phyloP scores from a whole-genome alignment of 768 basidiomycete species.

The Gymnopilus junonius region DNA sequence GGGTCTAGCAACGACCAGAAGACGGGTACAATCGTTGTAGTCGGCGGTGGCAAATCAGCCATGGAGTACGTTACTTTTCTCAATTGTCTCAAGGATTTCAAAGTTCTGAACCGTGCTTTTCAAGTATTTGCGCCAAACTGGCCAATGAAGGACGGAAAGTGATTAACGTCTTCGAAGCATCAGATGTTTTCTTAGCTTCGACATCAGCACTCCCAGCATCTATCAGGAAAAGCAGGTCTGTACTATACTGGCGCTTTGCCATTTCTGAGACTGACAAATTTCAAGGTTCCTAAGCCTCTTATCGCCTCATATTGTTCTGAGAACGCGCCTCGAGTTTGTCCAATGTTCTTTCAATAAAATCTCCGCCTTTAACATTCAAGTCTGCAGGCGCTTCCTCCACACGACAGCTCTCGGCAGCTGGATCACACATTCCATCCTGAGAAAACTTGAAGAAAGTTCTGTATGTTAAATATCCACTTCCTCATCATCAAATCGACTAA shows the following conservation, averaged over 20 bases:
- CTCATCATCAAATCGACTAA: background rate
- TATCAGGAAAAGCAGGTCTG: constrained; percentile 63
- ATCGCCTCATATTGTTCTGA: constrained; percentile 50
- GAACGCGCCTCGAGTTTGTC: constrained; percentile 57
- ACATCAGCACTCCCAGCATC: constrained; percentile 53
- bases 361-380: background rate
- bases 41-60: constrained; percentile 74
- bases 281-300: constrained; percentile 52
- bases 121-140: constrained; percentile 52
- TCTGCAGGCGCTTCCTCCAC: constrained; percentile 56
- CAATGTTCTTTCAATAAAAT: background rate
- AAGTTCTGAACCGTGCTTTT: background rate
- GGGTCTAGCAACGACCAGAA: constrained; percentile 12
- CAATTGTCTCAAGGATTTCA: background rate
- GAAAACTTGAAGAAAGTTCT: constrained; percentile 39
- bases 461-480: constrained; percentile 32
- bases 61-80: constrained; percentile 48
- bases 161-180: constrained; percentile 51
- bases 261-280: background rate
- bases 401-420: constrained; percentile 58
- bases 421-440: constrained; percentile 54
- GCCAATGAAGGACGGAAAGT: constrained; percentile 53
- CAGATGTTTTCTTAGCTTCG: constrained; percentile 55
- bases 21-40: constrained; percentile 43
- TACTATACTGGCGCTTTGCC: background rate